phyloP scores from a whole-genome alignment of 164 flowering plant species.

The Houttuynia cordata region DNA sequence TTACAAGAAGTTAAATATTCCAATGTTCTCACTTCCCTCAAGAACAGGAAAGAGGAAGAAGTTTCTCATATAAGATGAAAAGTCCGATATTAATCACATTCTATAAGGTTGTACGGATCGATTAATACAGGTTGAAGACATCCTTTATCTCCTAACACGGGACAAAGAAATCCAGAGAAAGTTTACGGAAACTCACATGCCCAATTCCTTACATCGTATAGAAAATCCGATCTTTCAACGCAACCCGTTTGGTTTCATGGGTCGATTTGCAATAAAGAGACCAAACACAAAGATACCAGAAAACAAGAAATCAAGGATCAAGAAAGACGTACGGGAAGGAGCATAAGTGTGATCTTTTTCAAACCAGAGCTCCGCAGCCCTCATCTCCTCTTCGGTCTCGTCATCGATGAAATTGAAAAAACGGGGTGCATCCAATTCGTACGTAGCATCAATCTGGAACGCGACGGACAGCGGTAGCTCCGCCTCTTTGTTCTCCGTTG shows the following conservation, averaged over 20 bases:
- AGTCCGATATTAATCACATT: not conserved
- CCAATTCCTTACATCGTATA: too few relatives aligned
- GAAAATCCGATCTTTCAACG: not conserved
- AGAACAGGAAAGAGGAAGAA: too few relatives aligned
- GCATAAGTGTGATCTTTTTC: constrained; percentile 49
- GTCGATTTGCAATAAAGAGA: not conserved
- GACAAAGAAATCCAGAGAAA: not conserved
- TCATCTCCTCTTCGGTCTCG: constrained; percentile 52
- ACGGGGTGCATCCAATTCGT: constrained; percentile 76
- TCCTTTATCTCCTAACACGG: not conserved
- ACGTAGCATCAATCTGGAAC: constrained; percentile 44
- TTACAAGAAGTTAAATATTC: too few relatives aligned
- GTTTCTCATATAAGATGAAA: too few relatives aligned
- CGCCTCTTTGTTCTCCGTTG: not conserved
- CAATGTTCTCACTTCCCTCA: too few relatives aligned
- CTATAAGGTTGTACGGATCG: not conserved
- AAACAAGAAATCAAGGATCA: not conserved
- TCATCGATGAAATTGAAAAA: constrained; percentile 63
- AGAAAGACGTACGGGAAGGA: constrained; percentile 62
- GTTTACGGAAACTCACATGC: too few relatives aligned
- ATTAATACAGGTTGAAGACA: not conserved
- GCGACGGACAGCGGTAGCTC: not conserved
- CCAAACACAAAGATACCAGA: not conserved
- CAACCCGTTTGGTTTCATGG: not conserved
- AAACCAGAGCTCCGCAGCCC: constrained; percentile 76